Evolutionary conservation across 2,329 filamentous ascomycete genomes (phyloP), one percentile per base, ranked within the genome.

Genomic region (Phaeophleospora eucalypticola): DNA sequence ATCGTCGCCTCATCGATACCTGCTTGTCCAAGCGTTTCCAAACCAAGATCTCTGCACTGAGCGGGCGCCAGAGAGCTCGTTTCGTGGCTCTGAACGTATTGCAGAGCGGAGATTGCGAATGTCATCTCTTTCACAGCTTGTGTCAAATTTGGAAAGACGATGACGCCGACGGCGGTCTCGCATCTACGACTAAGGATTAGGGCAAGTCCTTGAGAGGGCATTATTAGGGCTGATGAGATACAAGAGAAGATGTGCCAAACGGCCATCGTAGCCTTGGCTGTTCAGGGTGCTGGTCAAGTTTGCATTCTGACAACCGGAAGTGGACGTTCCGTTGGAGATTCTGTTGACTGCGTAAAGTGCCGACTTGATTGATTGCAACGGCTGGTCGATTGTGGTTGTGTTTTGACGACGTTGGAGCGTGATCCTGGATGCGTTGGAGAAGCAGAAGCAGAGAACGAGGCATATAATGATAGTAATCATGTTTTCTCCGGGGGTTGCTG

Each of bases 111-210:
- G 12, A 40, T 27, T 7, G 20, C 32, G 37, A 19, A 8, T 4
- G 16, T 16, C 12, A 20, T 15, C 15, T 36, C 20, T 8, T 15
- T 15, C n/a, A 15, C 19, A 29, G 38, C 44, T 46, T 41, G 44
- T 8, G 24, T 34, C n/a, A 35, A 15, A 18, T 41, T 41, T 12
- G 44, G 36, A n/a, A 46, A 46, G 29, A 46, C 21, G 2, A 46
- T 18, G n/a, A 46, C 16, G 4, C 37, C 44, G 18, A 32, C 2
- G 10, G 37, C 20, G 18, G 19, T 20, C n/a, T 46, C 44, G 37
- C 44, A 46, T 4, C 33, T 35, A 6, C 14, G 4, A n/a, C 8
- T 32, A 8, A 14, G 4, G 33, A 15, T 16, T 15, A 6, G 4
- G 4, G 33, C 17, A 15, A 16, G 4, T 35, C 17, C 33, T 35